Evolutionary conservation across 2,329 filamentous ascomycete species (phyloP), one percentile per base, ranked within the genome.

Genomic region (Graphilbum sp.): DNA sequence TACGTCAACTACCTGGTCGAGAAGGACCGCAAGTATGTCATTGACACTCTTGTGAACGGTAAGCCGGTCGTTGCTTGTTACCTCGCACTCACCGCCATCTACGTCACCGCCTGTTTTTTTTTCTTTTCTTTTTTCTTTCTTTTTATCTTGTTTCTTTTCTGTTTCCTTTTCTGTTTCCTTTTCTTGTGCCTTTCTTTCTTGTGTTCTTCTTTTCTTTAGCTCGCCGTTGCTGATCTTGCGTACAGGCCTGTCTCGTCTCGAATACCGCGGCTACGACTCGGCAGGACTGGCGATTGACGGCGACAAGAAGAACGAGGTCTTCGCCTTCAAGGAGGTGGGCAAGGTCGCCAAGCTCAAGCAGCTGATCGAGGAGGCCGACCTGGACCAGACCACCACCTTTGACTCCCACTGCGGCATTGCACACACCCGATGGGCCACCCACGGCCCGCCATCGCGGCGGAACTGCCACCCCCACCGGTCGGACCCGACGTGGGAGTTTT

Each of bases 1-100:
- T 96, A 96, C 72, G 84, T 96, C 69, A 96, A 96, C 70, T 96
- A 96, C 66, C 69, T 96, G 60, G 86, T 96, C 59, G 90, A 96
- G 73, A 95, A 93, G 75, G 88, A 96, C 68, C 77, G 90, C 61
- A 87, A 84, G 64, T 92, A 81, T 66, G 93, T 96, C 60, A 72
- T 96, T 57, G 79, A 95, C 59, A 96, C 88, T 46, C 72, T 98
- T 51, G 81, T 95, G 61, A 95, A 96, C 68, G 88, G 86, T 86
- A 63, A 9, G 19, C 16, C n/a, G 19, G 10, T 21, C 3, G 17
- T 6, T 18, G 11, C 13, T 11, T 36, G 16, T 15, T 19, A 12
- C 19, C n/a, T 24, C 9, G 27, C 23, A 7, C 23, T 12, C n/a
- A n/a, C n/a, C n/a, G n/a, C n/a, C n/a, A n/a, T n/a, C n/a, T n/a